Base-by-base conservation (phyloP, 169 alveolate genomes). In the Hammondia hammondi region DNA sequence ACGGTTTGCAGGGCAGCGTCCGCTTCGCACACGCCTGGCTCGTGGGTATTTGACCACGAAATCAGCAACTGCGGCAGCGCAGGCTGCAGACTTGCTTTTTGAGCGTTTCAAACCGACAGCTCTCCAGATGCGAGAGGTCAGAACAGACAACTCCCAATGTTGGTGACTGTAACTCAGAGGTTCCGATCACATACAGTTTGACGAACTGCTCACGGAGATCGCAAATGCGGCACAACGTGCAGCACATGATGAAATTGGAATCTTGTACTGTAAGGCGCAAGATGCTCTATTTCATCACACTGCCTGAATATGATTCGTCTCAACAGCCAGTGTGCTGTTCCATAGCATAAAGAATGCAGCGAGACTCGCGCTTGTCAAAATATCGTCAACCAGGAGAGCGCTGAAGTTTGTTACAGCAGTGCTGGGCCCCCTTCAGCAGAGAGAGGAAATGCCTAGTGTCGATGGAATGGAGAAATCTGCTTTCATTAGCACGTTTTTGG, bases 31-130 rank as follows among this genome's bases (percentile, higher is more conserved):
- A 7, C 57, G 43, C 52, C 29, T 82, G 37, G 90, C 72, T 27
- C 90, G 90, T 21, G 72, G 90, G 14, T 82, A 82, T 52, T 27
- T 82, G 39, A 48, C 17, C 29, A 29, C 72, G 29, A 82, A 82
- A 70, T 45, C 90, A 7, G 29, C 90, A 1, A 52, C 35, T n/a
- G 90, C 90, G 19, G 90, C 90, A 45, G 90, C 90, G 35, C 90
- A 48, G 52, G 90, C 37, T 14, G 61, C 90, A 17, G 71, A 27
- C 21, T 1, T 82, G 29, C 57, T 82, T 17, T 21, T 82, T 21
- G 90, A 82, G 39, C 90, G 90, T 14, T 82, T 39, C 70, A 27
- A 39, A 17, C 43, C 43, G 4, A n/a, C 90, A 39, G 57, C 90
- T 24, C 24, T 21, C 24, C 90, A 82, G 39, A 45, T 82, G 7